Percentiles rank a stretch among this genome's conserved stretches.
These are phyloP conservation scores for Halophytophthora polymorphica DNA, from an alignment of 352 stramenopile genomes.

Conservation along the genomic window DNA sequence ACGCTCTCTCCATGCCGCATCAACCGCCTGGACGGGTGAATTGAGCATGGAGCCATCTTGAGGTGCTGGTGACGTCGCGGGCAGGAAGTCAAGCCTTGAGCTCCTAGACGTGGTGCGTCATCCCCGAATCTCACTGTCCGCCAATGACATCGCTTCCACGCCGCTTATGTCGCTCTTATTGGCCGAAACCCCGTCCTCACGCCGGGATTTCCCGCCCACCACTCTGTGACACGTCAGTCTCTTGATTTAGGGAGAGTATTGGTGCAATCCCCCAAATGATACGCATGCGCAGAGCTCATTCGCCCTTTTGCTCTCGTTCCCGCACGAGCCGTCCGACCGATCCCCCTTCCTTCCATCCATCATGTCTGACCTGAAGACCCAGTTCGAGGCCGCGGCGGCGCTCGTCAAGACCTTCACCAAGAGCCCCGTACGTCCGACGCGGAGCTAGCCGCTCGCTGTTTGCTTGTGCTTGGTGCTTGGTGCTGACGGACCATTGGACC, in stretches of 20 bases:
- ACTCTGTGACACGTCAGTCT: too few species aligned
- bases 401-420: constrained; percentile 82
- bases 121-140: background rate
- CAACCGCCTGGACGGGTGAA: too few species aligned
- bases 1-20: too few species aligned
- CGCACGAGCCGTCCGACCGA: constrained; percentile 11
- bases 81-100: background rate
- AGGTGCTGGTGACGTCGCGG: too few species aligned
- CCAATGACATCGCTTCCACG: background rate
- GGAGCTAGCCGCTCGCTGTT: constrained; percentile 7
- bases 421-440: constrained; percentile 33
- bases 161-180: background rate
- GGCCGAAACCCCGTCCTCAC: background rate
- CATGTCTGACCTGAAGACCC: constrained; percentile 82
- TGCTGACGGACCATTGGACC: background rate
- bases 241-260: too few species aligned
- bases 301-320: constrained; percentile 26
- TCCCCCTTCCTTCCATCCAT: constrained; percentile 2
- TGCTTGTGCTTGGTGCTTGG: background rate
- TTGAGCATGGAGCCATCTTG: too few species aligned
- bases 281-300: constrained; percentile 24
- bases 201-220: background rate
- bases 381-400: constrained; percentile 82
- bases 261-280: too few species aligned
- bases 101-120: background rate